Percentiles rank a stretch among this genome's conserved stretches.
phyloP scores from a whole-genome alignment of 1,139 yeast genomes.

The Taphrina confusa region DNA sequence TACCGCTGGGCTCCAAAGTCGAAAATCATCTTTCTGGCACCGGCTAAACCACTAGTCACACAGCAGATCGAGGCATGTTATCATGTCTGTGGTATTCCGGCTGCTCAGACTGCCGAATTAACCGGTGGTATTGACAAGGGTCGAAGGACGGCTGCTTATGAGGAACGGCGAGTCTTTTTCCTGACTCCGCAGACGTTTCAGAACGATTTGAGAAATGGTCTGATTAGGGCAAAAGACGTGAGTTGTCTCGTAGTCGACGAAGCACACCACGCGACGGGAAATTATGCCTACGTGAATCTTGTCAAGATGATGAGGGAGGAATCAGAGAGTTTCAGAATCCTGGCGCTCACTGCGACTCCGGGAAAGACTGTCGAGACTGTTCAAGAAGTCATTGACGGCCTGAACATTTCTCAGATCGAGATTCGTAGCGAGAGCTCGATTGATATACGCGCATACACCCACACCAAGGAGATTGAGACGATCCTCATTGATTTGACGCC shows the following conservation, averaged over 20 bases:
- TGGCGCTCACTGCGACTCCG: conserved; percentile 96
- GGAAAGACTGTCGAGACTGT: conserved; percentile 75
- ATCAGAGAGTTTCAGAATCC: conserved; percentile 66
- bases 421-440: conserved; percentile 80
- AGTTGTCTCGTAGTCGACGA: conserved; percentile 86
- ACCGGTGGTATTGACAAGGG: conserved; percentile 60
- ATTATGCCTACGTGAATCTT: conserved; percentile 83
- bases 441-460: conserved; percentile 79
- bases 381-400: conserved; percentile 74
- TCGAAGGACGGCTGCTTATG: conserved; percentile 71
- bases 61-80: conserved; percentile 95
- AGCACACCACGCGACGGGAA: conserved; percentile 91
- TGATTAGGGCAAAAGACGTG: conserved; percentile 70
- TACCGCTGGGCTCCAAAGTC: conserved; percentile 76
- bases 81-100: conserved; percentile 80
- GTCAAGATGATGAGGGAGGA: conserved; percentile 65
- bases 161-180: conserved; percentile 73
- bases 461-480: conserved; percentile 63
- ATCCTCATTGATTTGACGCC: conserved; percentile 57
- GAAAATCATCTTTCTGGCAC: conserved; percentile 91
- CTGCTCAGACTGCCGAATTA: conserved; percentile 73
- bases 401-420: conserved; percentile 74
- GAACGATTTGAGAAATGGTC: conserved; percentile 76
- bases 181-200: conserved; percentile 97
- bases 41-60: conserved; percentile 94